Evolutionary conservation across 2,329 filamentous ascomycete genomes (phyloP), one percentile per base, ranked within the genome.

Genomic region (Aspergillus transmontanensis): DNA sequence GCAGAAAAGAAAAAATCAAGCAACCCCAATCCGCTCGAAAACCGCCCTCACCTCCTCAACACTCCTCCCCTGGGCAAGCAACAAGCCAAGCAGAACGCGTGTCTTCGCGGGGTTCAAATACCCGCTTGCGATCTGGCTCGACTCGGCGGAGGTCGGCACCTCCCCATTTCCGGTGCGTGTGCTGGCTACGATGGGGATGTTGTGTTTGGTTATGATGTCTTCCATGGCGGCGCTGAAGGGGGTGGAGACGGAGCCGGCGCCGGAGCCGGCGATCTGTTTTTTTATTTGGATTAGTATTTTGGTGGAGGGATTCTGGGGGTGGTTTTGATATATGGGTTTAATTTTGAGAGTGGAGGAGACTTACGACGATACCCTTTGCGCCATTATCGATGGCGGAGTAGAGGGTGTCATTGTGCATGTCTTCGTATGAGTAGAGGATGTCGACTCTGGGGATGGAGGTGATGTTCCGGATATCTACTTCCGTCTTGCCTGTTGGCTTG

Each of bases 401-500:
- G 6, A 72, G 59, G 3, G 66, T 68, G 59, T 72, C 71, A 21
- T 62, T 65, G 19, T 65, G 66, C 70, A 72, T 72, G 51, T 72
- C 71, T 65, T 71, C 64, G 32, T 72, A 72, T 1, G 70, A 66
- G 55, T 72, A 73, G 6, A 73, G 64, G 39, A 73, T 73, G 50
- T 72, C 70, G 32, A 73, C 71, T 3, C 71, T 63, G 2, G 71
- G 71, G n/a, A 73, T 65, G 1, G 58, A 16, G n/a, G 63, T 59
- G 48, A 72, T 30, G n/a, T 63, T 59, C 14, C 59, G 26, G 10
- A 69, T 58, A 54, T 73, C 64, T 45, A 67, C 50, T 7, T 48
- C 19, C 4, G 64, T 66, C 70, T 82, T 81, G 58, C 82, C 81
- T 26, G 82, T 73, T 14, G 86, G 83, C 51, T 79, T 75, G 2